Base-by-base conservation (phyloP, 2,329 filamentous ascomycete species). In the Cercospora brassicicola region DNA sequence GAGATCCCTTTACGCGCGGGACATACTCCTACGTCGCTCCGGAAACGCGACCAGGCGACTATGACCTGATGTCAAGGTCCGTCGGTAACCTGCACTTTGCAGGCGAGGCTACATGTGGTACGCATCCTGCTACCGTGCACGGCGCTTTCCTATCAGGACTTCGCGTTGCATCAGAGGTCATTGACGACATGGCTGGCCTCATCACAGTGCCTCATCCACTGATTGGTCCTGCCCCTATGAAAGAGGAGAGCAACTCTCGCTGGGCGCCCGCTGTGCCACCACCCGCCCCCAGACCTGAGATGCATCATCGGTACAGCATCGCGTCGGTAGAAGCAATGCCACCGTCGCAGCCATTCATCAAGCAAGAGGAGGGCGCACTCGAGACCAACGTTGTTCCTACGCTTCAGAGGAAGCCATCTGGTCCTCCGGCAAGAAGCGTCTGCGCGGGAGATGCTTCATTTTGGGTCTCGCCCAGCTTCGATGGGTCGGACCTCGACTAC, bases 21-120 rank as follows among this genome's bases (percentile, higher is more conserved):
- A 97, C 92, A 78, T 99, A 99, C 80, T 99, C 96, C 2, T 98
- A 92, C 71, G 93, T 96, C 1, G 94, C 92, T 0, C 90, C 93
- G 5, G 85, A 88, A 57, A 94, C 97, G 80, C 86, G 88, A 62
- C 87, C 91, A 1, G 91, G 93, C 62, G 95, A 99, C 78, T 99
- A 99, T 80, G 92, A 98, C 78, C 84, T 88, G 33, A 97, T 99
- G 92, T 93, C 95, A 2, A 87, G 87, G 59, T 84, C 91, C 0
- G 84, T 97, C 33, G 94, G 93, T 33, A 96, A 96, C 71, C 83
- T 99, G 8, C 92, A 94, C 80, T 99, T 99, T 79, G 95, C 94
- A 15, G 95, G 95, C 59, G 95, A 99, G 80, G 95, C 97, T 69
- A 99, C 96, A 0, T 97, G 92, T 74, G 93, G 92, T 57, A 97